Evolutionary conservation across 352 stramenopile genomes (phyloP), one percentile per base, ranked within the genome.

Genomic region (Globisporangium paddicum): DNA sequence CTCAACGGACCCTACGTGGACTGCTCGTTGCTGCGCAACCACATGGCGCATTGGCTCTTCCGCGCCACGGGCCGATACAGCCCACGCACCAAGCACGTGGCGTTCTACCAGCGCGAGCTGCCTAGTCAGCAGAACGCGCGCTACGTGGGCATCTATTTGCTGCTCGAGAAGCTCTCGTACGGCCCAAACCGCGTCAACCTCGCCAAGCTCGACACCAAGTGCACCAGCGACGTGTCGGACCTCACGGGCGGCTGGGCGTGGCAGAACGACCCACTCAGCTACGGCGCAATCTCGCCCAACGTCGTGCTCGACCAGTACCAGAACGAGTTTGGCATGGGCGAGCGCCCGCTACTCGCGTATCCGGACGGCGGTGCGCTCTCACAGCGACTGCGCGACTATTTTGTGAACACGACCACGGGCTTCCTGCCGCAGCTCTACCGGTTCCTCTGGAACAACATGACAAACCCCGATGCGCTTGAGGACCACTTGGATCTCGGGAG

Each of bases 371-470:
- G 73, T 1, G 52, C 65, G 40, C 75, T 82, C 8, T 89, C 82
- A 16, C 82, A 92, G 60, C 62, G 77, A 25, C 87, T 90, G 76
- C 82, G 82, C 25, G 79, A 92, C 71, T 75, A 74, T 44, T 92
- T 92, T 63, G 80, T 90, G 3, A 72, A 77, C 60, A 81, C 76
- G 0, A 67, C 67, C 9, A 77, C 66, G 18, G 79, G 82, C 0
- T 88, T 88, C 45, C 34, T 92, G 16, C 79, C 82, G 6, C 69
- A 83, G 48, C 69, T 86, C 53, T 89, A 90, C 53, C 73, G 77
- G 25, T 73, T 72, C 50, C 63, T 93, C 23, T 93, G 78, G 75
- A 72, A 93, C 62, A 87, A 90, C 69, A 89, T 93, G 79, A 89
- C 77, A 2, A 73, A 75, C 9, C 78, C 78, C 1, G 62, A 80